Base-by-base conservation (phyloP, 805 yeast genomes). In the Wickerhamomyces canadensis region DNA sequence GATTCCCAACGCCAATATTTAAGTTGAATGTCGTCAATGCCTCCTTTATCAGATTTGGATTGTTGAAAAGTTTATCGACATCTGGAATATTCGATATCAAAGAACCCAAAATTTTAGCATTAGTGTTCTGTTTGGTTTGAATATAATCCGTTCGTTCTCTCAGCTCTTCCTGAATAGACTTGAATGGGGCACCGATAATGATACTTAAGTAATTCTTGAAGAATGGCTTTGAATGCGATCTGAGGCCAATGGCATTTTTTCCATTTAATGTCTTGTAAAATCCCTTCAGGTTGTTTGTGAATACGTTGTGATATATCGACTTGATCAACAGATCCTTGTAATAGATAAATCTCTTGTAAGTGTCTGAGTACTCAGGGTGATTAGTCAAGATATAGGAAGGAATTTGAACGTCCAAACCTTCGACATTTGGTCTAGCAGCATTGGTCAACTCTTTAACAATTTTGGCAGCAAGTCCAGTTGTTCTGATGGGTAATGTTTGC, bases 401-500 rank as follows among this genome's bases (percentile, higher is more conserved):
- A 12, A 35, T 39, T 10, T 28, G 15, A 15, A 43, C 18, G 8
- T 42, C 32, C 2, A 40, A 31, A 2, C 46, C 19, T 10, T 35
- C 32, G 10, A 41, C 18, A 23, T 44, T 28, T 19, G 50, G 47
- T 1, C 37, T 13, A 11, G 44, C 45, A 6, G 42, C 31, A 4
- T 19, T 35, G 36, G 36, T 45, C 36, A 60, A 42, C 14, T 65
- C 70, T 0, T 44, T 33, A 23, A 48, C 36, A 11, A 62, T 48
- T 4, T 39, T 40, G 4, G 40, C 25, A 2, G 44, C n/a, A 8
- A 58, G 34, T 2, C 35, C 19, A 15, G 27, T 34, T 0, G 48
- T 8, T n/a, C 59, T 55, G 3, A 29, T 15, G 6, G 70, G 72
- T 7, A 61, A 42, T 0, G 58, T 60, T 48, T 71, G 80, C 8